phyloP scores from a whole-genome alignment of 495 filamentous ascomycete species.

The Pyronema domesticum region DNA sequence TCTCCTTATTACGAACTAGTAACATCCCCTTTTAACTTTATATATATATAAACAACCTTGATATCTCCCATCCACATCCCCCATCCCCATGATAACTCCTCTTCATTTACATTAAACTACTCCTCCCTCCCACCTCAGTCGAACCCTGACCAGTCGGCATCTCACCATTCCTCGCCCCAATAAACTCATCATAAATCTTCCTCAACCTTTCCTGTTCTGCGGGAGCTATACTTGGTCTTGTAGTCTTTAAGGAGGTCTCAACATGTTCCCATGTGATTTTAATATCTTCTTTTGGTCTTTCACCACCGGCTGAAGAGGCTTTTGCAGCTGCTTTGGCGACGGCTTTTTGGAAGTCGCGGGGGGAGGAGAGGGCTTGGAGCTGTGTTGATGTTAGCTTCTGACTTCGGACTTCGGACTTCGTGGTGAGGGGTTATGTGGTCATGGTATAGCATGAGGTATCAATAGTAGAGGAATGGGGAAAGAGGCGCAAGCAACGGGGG shows the following conservation, averaged over 20 bases:
- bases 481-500: too few relatives aligned
- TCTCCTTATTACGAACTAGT: too few relatives aligned
- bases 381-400: too few relatives aligned
- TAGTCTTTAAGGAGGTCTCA: constrained; percentile 53
- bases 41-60: too few relatives aligned
- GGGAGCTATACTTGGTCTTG: constrained; percentile 61
- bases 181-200: constrained; percentile 79
- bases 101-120: constrained; percentile 76
- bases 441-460: too few relatives aligned
- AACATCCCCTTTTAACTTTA: too few relatives aligned
- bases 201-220: constrained; percentile 56
- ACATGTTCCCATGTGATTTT: constrained; percentile 78
- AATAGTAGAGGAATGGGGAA: too few relatives aligned
- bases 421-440: too few relatives aligned
- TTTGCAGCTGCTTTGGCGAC: background rate
- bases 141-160: constrained; percentile 80
- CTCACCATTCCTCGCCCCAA: constrained; percentile 77
- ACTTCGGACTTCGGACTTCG: too few relatives aligned
- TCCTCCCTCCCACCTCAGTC: constrained; percentile 79
- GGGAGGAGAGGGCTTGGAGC: constrained; percentile 17
- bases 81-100: too few relatives aligned
- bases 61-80: too few relatives aligned
- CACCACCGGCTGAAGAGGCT: background rate
- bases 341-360: background rate
- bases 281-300: constrained; percentile 39